phyloP scores from a whole-genome alignment of 805 yeast genomes.

The Hanseniaspora lachancei region DNA sequence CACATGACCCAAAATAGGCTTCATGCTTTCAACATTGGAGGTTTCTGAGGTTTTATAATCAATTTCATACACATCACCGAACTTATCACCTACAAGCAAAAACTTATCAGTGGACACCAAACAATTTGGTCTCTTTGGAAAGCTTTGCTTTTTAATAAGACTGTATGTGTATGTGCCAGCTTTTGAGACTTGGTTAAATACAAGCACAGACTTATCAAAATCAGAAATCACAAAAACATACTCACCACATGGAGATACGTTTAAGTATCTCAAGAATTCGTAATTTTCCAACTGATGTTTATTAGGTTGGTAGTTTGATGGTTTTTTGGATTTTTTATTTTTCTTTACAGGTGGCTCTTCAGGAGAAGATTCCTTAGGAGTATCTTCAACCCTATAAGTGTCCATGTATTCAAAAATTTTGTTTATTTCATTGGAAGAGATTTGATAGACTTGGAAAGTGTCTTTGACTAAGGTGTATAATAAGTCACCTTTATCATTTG shows the following conservation, averaged over 20 bases:
- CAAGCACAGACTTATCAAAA: conserved; percentile 65
- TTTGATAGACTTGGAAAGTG: conserved; percentile 40
- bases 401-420: conserved; percentile 32
- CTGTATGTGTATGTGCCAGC: conserved; percentile 31
- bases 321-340: conserved; percentile 28
- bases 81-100: conserved; percentile 78
- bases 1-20: conserved; percentile 86
- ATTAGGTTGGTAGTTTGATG: conserved; percentile 51
- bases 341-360: conserved; percentile 24
- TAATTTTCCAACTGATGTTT: conserved; percentile 56
- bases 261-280: conserved; percentile 55
- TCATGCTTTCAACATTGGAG: conserved; percentile 32
- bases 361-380: conserved; percentile 19
- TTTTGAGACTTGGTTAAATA: conserved; percentile 33
- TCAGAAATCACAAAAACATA: conserved; percentile 61
- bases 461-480: conserved; percentile 49
- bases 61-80: conserved; percentile 78
- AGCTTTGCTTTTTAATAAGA: conserved; percentile 54
- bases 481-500: conserved; percentile 34
- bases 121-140: conserved; percentile 89
- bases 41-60: conserved; percentile 26
- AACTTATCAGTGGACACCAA: conserved; percentile 42
- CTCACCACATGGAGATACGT: conserved; percentile 39
- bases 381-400: conserved; percentile 27
- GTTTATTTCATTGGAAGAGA: conserved; percentile 25